A percentile compares a stretch with the other conserved stretches of the same genome.
These are phyloP conservation scores for Citrus trifoliata DNA, from an alignment of 345 rosid species.

Conservation along the genomic window DNA sequence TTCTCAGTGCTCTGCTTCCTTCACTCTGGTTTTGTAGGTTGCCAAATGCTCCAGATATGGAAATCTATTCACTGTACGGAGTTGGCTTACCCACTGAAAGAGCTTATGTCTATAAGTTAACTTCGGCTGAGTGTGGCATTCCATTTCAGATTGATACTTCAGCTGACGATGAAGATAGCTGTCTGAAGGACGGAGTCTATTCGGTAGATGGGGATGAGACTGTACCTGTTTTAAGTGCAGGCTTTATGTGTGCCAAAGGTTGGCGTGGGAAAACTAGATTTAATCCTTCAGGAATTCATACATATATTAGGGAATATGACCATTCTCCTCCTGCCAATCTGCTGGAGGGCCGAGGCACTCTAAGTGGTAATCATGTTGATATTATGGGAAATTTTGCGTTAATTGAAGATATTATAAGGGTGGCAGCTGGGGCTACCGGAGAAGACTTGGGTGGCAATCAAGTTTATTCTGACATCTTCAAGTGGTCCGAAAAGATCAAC, in stretches of 20 bases:
- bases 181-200: constrained; percentile 82
- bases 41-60: constrained; percentile 73
- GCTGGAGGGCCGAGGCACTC: constrained; percentile 90
- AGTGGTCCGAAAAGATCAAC: constrained; percentile 81
- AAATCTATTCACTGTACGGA: constrained; percentile 69
- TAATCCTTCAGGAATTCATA: constrained; percentile 80
- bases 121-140: constrained; percentile 65
- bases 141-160: constrained; percentile 89
- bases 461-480: constrained; percentile 73
- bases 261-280: constrained; percentile 96
- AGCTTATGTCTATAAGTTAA: constrained; percentile 61
- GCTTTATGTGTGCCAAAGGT: constrained; percentile 91
- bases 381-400: constrained; percentile 96
- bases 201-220: constrained; percentile 89
- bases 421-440: constrained; percentile 86
- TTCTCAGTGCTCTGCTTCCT: background rate
- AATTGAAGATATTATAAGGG: constrained; percentile 79
- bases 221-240: constrained; percentile 85
- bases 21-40: constrained; percentile 38
- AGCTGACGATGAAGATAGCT: constrained; percentile 58
- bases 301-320: constrained; percentile 70
- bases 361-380: constrained; percentile 89
- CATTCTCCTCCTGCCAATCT: constrained; percentile 87
- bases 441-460: constrained; percentile 79
- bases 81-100: constrained; percentile 74